Percentiles rank a stretch among this genome's conserved stretches.
phyloP scores from a whole-genome alignment of 768 basidiomycete genomes.

The Lyophyllum atratum region DNA sequence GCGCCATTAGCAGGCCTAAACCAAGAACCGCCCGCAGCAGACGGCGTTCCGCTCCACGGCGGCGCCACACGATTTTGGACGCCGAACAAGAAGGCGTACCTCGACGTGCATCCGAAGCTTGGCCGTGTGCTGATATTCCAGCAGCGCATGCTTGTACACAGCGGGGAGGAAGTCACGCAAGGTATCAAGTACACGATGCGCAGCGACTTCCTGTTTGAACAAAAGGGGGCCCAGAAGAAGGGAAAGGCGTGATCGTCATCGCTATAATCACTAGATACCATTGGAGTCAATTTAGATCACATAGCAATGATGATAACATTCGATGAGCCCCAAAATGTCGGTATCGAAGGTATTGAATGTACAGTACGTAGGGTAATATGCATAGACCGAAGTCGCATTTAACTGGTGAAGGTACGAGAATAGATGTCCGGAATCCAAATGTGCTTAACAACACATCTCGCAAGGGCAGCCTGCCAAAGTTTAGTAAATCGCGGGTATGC shows the following conservation, averaged over 20 bases:
- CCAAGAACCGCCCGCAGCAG: not conserved
- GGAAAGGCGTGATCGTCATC: not conserved
- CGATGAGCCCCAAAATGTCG: too few species aligned
- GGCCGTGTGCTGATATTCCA: constrained; percentile 44
- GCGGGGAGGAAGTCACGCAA: constrained; percentile 37
- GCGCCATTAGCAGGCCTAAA: not conserved
- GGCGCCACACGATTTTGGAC: constrained; percentile 44
- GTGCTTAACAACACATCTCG: constrained; percentile 70
- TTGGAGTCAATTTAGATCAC: too few species aligned
- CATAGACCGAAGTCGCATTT: too few species aligned
- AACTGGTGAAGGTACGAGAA: not conserved
- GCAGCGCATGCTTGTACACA: constrained; percentile 41
- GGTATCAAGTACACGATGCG: constrained; percentile 44
- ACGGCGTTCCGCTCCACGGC: constrained; percentile 23
- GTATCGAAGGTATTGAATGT: too few species aligned
- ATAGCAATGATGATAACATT: too few species aligned
- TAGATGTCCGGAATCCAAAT: not conserved
- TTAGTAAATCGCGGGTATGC: too few species aligned
- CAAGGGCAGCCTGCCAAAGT: constrained; percentile 66
- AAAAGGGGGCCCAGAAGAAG: not conserved
- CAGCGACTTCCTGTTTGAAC: constrained; percentile 37
- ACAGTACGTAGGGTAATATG: too few species aligned
- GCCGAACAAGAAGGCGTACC: constrained; percentile 36
- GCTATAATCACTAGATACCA: too few species aligned
- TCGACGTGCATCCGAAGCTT: constrained; percentile 28